Evolutionary conservation across 805 yeast species (phyloP).

Genomic region (Kluyveromyces lactis): DNA sequence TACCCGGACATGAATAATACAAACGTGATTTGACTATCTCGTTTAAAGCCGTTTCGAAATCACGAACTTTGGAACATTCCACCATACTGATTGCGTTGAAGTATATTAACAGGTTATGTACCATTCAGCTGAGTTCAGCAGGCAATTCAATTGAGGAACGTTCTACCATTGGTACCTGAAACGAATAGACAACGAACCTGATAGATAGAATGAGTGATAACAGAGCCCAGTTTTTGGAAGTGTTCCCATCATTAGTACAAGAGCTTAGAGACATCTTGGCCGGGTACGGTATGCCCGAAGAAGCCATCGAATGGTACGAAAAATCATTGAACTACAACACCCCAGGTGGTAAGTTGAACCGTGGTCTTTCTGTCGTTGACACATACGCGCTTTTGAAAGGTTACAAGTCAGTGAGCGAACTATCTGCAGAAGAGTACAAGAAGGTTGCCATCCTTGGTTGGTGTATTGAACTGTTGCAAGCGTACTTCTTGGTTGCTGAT

Average conservation of each 20-base stretch:
- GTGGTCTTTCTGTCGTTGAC: constrained; percentile 93
- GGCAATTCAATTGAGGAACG: no score
- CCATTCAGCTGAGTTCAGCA: no score
- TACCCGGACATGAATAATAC: no score
- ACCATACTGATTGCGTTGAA: no score
- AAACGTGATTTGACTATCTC: no score
- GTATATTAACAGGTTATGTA: no score
- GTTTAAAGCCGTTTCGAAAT: no score
- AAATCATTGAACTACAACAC: constrained; percentile 73
- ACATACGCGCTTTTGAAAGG: constrained; percentile 77
- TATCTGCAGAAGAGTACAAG: constrained; percentile 62
- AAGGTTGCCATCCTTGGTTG: constrained; percentile 88
- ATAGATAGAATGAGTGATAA: constrained; percentile 3
- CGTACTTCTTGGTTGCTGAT: constrained; percentile 94
- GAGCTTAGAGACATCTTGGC: constrained; percentile 59
- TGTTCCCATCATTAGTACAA: constrained; percentile 68
- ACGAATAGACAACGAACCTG: no score
- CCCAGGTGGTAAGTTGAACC: constrained; percentile 93
- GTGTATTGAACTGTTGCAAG: constrained; percentile 91
- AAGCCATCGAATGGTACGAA: constrained; percentile 80
- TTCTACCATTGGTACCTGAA: no score
- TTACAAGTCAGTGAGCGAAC: constrained; percentile 46
- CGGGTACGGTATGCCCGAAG: constrained; percentile 72
- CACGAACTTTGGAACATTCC: no score
- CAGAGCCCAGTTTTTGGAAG: constrained; percentile 50